Conservation (phyloP, 768 basidiomycete species). For the Boletus rubropictus region DNA sequence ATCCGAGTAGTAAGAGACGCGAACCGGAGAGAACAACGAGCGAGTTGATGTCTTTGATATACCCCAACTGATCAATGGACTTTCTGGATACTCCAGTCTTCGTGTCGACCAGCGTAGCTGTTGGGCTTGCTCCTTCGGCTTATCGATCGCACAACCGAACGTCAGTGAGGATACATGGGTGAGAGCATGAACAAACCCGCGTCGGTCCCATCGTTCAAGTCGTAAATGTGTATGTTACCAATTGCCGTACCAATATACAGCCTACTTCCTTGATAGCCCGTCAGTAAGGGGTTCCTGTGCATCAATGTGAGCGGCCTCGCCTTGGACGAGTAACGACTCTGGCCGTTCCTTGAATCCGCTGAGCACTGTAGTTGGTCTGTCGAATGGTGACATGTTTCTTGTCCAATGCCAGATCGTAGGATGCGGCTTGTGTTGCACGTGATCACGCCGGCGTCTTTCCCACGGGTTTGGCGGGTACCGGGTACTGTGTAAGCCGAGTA, state of each 20-base stretch:
- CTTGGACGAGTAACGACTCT: conserved; percentile 30
- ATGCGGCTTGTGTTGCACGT: too few species aligned
- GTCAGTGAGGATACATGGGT: conserved; percentile 26
- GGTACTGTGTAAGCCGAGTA: too few species aligned
- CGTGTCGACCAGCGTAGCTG: conserved; percentile 46
- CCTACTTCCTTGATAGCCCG: conserved; percentile 38
- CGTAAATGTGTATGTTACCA: conserved; percentile 52
- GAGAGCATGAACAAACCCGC: conserved; percentile 28
- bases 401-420: background rate
- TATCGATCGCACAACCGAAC: background rate
- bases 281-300: background rate
- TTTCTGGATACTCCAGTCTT: conserved; percentile 61
- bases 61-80: conserved; percentile 84
- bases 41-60: conserved; percentile 80
- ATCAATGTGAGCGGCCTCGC: conserved; percentile 7
- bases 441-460: too few species aligned
- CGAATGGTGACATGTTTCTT: conserved; percentile 31
- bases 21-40: conserved; percentile 80
- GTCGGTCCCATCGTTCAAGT: conserved; percentile 36
- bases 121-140: conserved; percentile 4
- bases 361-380: conserved; percentile 21
- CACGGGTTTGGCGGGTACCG: too few species aligned
- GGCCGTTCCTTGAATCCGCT: conserved; percentile 33
- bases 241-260: conserved; percentile 59
- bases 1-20: conserved; percentile 13